Evolutionary conservation across 345 rosid species (phyloP).

Genomic region (Reutealis trisperma): DNA sequence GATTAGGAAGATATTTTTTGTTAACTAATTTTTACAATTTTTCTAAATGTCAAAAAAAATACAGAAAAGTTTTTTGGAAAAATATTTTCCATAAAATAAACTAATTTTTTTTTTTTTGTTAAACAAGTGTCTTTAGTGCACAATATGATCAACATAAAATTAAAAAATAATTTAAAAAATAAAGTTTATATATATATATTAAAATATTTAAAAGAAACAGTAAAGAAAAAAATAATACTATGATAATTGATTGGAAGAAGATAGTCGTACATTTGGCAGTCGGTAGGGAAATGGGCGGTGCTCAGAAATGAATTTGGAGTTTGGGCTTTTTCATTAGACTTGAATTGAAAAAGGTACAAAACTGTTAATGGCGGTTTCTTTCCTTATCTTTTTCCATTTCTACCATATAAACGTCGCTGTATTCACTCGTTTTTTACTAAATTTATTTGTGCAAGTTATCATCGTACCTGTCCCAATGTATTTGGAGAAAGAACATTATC

Average conservation of each 20-base stretch:
- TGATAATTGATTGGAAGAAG: not conserved
- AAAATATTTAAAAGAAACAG: not conserved
- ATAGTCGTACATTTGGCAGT: not conserved
- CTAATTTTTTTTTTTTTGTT: too few relatives aligned
- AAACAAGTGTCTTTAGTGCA: too few relatives aligned
- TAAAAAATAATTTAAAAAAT: too few relatives aligned
- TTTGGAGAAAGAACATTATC: too few relatives aligned
- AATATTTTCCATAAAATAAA: not conserved
- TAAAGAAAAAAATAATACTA: not conserved
- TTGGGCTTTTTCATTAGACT: not conserved
- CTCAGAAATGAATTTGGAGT: not conserved
- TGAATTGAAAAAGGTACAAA: not conserved
- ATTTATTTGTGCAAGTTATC: not conserved
- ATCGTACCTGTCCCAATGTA: not conserved
- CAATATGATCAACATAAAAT: too few relatives aligned
- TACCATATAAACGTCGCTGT: not conserved
- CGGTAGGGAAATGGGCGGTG: constrained; percentile 5
- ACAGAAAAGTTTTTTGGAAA: not conserved
- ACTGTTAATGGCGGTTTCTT: not conserved
- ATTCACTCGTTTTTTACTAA: not conserved
- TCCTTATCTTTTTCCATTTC: not conserved
- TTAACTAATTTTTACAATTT: too few relatives aligned
- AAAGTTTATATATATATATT: not conserved
- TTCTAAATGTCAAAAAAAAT: too few relatives aligned
- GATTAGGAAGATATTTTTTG: too few relatives aligned